Percentiles rank a stretch among this genome's conserved stretches.
These are phyloP conservation scores for Cordyceps sp. DNA, from an alignment of 2,329 filamentous ascomycete species.

Conservation along the genomic window DNA sequence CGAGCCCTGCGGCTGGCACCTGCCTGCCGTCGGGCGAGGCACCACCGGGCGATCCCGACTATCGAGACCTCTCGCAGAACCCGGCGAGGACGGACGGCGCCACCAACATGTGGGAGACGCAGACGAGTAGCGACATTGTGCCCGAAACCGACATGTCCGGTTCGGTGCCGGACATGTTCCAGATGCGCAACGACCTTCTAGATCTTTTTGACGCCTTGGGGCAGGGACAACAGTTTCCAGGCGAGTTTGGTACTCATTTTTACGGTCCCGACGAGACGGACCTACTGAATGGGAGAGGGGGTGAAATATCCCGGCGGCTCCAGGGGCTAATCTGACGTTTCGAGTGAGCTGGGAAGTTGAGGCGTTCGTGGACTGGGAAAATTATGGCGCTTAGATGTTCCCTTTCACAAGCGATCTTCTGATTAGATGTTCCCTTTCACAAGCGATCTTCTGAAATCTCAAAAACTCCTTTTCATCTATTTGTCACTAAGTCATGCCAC, in stretches of 20 bases:
- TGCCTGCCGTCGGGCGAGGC: background rate
- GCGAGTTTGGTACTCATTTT: conserved; percentile 4
- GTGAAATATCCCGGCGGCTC: conserved; percentile 15
- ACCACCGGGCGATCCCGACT: background rate
- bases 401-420: too few species aligned
- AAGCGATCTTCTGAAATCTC: too few species aligned
- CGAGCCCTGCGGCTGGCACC: background rate
- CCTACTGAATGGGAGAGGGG: conserved; percentile 6
- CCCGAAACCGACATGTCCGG: conserved; percentile 1
- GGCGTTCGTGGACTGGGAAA: too few species aligned
- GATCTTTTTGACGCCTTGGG: conserved; percentile 18
- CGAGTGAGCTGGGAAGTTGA: background rate
- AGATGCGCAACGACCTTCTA: conserved; percentile 18
- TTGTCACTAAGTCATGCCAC: background rate
- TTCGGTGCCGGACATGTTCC: conserved; percentile 14
- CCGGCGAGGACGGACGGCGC: background rate
- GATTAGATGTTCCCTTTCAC: too few species aligned
- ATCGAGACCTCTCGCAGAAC: background rate
- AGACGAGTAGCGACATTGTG: conserved; percentile 1
- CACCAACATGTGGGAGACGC: background rate
- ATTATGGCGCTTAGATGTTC: too few species aligned
- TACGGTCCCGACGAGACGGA: conserved; percentile 5
- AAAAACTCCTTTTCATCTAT: too few species aligned
- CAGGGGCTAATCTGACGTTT: conserved; percentile 12
- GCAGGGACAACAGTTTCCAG: conserved; percentile 10